Conservation (phyloP, 306 rosid species). For the Morella rubra region DNA sequence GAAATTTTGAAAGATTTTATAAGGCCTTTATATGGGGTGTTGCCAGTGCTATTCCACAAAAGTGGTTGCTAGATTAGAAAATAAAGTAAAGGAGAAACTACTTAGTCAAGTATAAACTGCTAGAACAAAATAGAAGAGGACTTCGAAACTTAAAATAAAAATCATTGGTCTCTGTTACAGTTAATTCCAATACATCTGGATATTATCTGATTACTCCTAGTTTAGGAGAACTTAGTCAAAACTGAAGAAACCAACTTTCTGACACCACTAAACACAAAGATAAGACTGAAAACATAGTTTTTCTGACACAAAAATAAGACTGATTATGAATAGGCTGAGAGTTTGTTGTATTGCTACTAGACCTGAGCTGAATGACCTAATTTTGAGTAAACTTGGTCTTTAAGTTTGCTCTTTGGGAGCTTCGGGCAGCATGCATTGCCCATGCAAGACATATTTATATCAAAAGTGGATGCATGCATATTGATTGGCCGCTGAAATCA, state of each 20-base stretch:
- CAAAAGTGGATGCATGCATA: conserved; percentile 26
- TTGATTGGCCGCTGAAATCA: conserved; percentile 31
- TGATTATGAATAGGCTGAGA: neutral
- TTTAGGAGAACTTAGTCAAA: neutral
- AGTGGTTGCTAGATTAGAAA: too few relatives aligned
- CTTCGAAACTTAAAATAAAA: neutral
- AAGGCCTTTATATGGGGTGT: neutral
- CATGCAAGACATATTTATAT: neutral
- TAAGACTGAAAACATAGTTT: neutral
- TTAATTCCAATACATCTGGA: neutral
- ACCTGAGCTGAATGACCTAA: too few relatives aligned
- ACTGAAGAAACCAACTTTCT: neutral
- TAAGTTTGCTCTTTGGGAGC: neutral
- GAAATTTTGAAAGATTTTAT: neutral
- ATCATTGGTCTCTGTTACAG: neutral
- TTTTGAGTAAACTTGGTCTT: neutral
- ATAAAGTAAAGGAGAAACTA: neutral
- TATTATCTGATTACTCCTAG: neutral
- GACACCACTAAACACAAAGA: neutral
- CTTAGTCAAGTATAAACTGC: neutral
- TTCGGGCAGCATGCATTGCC: neutral
- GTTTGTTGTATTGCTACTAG: neutral
- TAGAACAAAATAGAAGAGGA: neutral
- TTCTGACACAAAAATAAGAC: neutral
- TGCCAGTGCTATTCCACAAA: neutral